Conservation (phyloP, 768 basidiomycete genomes). For the Serendipita sp. region DNA sequence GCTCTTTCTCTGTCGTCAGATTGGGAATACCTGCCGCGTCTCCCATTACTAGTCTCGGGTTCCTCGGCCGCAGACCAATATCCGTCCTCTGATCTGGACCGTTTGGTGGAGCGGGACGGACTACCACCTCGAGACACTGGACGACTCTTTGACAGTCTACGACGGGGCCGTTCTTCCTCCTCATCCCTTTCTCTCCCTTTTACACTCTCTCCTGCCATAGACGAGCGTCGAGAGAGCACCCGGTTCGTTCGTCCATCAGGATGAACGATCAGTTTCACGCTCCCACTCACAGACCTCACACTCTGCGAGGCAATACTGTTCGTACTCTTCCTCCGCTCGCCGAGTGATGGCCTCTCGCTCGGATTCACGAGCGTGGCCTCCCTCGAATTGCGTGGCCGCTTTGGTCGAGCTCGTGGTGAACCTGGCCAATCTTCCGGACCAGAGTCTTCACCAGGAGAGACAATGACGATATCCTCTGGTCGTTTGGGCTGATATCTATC, state of each 20-base stretch:
- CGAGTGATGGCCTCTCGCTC: neutral
- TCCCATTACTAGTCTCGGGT: neutral
- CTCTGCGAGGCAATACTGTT: neutral
- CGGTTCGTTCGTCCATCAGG: neutral
- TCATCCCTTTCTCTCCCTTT: neutral
- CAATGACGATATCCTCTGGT: neutral
- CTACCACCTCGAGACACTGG: neutral
- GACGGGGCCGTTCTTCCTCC: neutral
- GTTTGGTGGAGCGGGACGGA: neutral
- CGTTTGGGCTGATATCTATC: neutral
- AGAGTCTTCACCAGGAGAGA: slow-evolving; percentile 1
- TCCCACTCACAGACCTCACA: neutral
- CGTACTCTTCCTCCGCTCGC: neutral
- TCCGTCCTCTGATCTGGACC: neutral
- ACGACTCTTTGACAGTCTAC: neutral
- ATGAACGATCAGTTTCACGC: neutral
- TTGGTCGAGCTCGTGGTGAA: neutral
- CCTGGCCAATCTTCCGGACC: neutral
- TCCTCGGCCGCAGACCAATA: neutral
- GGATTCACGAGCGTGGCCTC: neutral
- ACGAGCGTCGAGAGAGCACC: neutral
- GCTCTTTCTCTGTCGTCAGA: neutral
- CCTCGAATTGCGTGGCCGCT: neutral
- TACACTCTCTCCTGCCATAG: neutral
- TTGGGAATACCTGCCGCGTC: neutral